Evolutionary conservation across 805 yeast species (phyloP).

Genomic region (Cyberlindnera mrakii): DNA sequence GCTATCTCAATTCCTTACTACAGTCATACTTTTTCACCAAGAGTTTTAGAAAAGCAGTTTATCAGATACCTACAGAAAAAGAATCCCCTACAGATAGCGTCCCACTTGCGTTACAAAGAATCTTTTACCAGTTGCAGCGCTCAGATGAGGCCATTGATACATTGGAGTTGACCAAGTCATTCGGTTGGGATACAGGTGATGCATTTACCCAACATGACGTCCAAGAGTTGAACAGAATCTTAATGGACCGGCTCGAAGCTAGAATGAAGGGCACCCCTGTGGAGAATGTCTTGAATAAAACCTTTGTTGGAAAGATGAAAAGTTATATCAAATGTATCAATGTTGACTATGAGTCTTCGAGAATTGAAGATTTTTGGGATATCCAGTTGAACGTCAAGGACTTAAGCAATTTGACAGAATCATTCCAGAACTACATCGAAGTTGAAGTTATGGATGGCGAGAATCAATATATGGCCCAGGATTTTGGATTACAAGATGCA

Average conservation of each 20-base stretch:
- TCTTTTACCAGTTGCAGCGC: constrained; percentile 73
- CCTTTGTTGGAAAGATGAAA: constrained; percentile 96
- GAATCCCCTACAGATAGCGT: constrained; percentile 54
- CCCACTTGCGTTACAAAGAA: constrained; percentile 78
- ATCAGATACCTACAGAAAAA: constrained; percentile 76
- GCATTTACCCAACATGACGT: constrained; percentile 98
- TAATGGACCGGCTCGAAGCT: constrained; percentile 89
- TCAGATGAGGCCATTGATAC: constrained; percentile 79
- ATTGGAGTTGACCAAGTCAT: constrained; percentile 76
- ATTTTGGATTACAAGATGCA: constrained; percentile 89
- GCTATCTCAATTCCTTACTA: constrained; percentile 86
- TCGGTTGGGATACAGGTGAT: constrained; percentile 96
- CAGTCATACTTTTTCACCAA: constrained; percentile 89
- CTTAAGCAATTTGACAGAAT: constrained; percentile 59
- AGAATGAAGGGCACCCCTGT: constrained; percentile 87
- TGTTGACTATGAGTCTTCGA: constrained; percentile 87
- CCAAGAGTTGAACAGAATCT: constrained; percentile 89
- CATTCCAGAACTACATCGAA: constrained; percentile 83
- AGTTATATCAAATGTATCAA: constrained; percentile 88
- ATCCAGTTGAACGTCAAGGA: constrained; percentile 91
- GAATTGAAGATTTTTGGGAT: constrained; percentile 97
- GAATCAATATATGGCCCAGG: constrained; percentile 90
- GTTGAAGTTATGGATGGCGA: constrained; percentile 90
- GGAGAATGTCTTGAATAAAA: constrained; percentile 66
- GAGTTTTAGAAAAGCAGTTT: constrained; percentile 76